Evolutionary conservation across 306 rosid species (phyloP).

Genomic region (Lagenaria siceraria): DNA sequence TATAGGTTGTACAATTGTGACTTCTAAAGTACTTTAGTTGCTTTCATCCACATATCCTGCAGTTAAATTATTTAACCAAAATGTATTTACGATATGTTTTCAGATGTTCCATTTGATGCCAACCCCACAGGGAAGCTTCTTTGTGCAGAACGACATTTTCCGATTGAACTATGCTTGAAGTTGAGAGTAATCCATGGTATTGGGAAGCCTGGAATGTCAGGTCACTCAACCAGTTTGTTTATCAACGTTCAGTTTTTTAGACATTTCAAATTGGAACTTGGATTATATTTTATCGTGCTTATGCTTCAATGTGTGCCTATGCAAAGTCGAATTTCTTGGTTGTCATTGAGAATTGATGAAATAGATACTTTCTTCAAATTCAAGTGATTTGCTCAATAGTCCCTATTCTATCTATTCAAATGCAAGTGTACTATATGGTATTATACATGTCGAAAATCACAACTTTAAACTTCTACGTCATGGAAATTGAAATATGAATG

Average conservation of each 20-base stretch:
- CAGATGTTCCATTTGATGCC: conserved; percentile 99
- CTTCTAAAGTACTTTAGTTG: neutral
- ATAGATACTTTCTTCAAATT: neutral
- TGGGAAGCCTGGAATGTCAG: neutral
- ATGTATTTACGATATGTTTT: neutral
- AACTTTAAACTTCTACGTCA: neutral
- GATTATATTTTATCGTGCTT: neutral
- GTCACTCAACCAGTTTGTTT: neutral
- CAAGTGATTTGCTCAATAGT: neutral
- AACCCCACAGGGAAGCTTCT: conserved; percentile 76
- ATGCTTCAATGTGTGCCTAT: conserved; percentile 8
- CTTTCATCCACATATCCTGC: neutral
- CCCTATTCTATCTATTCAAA: too few relatives aligned
- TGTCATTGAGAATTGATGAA: neutral
- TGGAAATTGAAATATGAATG: neutral
- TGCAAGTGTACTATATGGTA: neutral
- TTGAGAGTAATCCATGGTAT: neutral
- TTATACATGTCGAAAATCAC: too few relatives aligned
- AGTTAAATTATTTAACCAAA: neutral
- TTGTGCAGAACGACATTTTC: conserved; percentile 82
- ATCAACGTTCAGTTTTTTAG: conserved; percentile 3
- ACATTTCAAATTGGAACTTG: neutral
- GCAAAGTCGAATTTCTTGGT: neutral
- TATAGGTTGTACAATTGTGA: neutral
- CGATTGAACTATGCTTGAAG: conserved; percentile 90